A percentile compares a stretch with the other conserved stretches of the same genome.
Evolutionary conservation across 805 yeast genomes (phyloP).

Genomic region (Yarrowia sp.): DNA sequence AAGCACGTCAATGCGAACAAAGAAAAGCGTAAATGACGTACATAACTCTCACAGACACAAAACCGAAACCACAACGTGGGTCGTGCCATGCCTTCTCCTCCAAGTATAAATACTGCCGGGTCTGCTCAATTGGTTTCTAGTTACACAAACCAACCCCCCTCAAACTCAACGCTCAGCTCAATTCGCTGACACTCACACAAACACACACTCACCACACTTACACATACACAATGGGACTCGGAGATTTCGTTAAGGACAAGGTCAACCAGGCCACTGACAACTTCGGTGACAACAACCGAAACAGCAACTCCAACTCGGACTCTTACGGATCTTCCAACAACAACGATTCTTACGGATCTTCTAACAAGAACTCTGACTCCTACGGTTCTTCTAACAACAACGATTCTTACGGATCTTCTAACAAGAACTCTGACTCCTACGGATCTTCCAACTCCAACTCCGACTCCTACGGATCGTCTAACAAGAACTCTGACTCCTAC

Average conservation of each 20-base stretch:
- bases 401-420: constrained; percentile 23
- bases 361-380: not conserved
- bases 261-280: constrained; percentile 16
- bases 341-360: constrained; percentile 20
- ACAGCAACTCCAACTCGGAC: not conserved
- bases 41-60: too few relatives aligned
- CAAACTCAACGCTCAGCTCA: too few relatives aligned
- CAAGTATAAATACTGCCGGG: not conserved
- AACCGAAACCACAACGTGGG: not conserved
- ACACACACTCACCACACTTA: not conserved
- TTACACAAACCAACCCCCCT: not conserved
- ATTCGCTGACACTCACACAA: not conserved
- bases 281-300: not conserved
- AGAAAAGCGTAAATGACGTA: too few relatives aligned
- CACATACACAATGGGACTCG: constrained; percentile 17
- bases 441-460: constrained; percentile 18
- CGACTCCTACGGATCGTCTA: constrained; percentile 26
- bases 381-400: not conserved
- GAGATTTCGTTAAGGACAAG: constrained; percentile 25
- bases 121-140: not conserved
- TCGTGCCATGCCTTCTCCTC: not conserved
- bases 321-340: constrained; percentile 24
- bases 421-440: constrained; percentile 10
- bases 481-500: constrained; percentile 9
- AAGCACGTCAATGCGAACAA: not conserved